These are phyloP conservation scores for Funneliformis mosseae DNA, from an alignment of 192 early-diverging fungal genomes.

Conservation along the genomic window DNA sequence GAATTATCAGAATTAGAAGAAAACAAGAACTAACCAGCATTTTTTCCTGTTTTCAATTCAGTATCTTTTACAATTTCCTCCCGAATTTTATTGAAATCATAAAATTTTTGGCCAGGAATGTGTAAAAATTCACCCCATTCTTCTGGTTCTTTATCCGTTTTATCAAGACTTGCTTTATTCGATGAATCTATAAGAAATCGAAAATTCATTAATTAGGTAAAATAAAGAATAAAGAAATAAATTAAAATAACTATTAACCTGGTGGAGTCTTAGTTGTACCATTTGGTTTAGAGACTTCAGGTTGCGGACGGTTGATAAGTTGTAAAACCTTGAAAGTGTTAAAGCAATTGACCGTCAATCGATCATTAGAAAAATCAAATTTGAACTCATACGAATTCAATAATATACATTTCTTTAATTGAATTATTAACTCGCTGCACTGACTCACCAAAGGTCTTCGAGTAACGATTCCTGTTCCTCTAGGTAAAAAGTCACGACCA, in stretches of 20 bases:
- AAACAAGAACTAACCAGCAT: constrained; percentile 50
- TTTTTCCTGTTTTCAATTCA: constrained; percentile 82
- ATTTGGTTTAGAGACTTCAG: neutral
- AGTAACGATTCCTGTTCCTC: constrained; percentile 97
- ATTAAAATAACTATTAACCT: constrained; percentile 37
- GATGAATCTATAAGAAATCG: neutral
- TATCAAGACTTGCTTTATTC: neutral
- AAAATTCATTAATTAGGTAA: neutral
- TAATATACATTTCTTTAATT: no score
- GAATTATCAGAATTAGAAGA: neutral
- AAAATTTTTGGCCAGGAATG: constrained; percentile 95
- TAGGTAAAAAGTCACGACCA: constrained; percentile 96
- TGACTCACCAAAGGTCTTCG: constrained; percentile 81
- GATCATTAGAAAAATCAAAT: no score
- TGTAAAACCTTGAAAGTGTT: constrained; percentile 70
- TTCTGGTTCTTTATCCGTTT: constrained; percentile 61
- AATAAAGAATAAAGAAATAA: neutral
- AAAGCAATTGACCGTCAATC: neutral
- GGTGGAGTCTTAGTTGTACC: constrained; percentile 36
- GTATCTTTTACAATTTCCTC: constrained; percentile 88
- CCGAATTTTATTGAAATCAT: constrained; percentile 95
- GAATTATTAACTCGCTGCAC: neutral
- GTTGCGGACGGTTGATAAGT: constrained; percentile 90
- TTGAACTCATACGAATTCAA: no score
- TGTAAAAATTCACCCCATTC: constrained; percentile 99